Evolutionary conservation across 2,329 filamentous ascomycete species (phyloP).

Genomic region (Cercospora zeae-maydis): DNA sequence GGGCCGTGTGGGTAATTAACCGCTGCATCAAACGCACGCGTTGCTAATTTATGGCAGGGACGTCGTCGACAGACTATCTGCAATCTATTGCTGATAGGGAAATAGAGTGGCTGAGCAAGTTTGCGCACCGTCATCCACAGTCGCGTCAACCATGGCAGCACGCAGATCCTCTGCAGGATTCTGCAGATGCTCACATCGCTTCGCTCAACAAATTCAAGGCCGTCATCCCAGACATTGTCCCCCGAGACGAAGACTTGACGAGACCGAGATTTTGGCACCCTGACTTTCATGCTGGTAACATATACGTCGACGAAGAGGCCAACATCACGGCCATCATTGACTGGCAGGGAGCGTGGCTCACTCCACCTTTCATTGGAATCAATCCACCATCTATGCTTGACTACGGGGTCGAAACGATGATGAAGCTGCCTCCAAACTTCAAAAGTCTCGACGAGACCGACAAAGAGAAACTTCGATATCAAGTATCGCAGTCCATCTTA

Average conservation of each 20-base stretch:
- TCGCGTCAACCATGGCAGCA: slow-evolving; percentile 9
- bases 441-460: slow-evolving; percentile 6
- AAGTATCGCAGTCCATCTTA: slow-evolving; percentile 4
- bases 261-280: slow-evolving; percentile 40
- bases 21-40: slow-evolving; percentile 3
- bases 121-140: slow-evolving; percentile 4
- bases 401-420: slow-evolving; percentile 5
- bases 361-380: slow-evolving; percentile 5
- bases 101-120: slow-evolving; percentile 5
- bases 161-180: slow-evolving; percentile 3
- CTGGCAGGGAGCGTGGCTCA: slow-evolving; percentile 39
- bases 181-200: slow-evolving; percentile 5
- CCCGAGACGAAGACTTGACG: slow-evolving; percentile 6
- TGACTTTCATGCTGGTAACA: slow-evolving; percentile 40
- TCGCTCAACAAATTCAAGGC: slow-evolving; percentile 9
- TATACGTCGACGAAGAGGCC: slow-evolving; percentile 38
- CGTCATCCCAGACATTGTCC: slow-evolving; percentile 6
- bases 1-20: slow-evolving; percentile 28
- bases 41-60: slow-evolving; percentile 6
- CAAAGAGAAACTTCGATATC: slow-evolving; percentile 2
- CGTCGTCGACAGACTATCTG: slow-evolving; percentile 3
- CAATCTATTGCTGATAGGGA: slow-evolving; percentile 9
- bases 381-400: slow-evolving; percentile 5
- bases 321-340: slow-evolving; percentile 42
- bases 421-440: slow-evolving; percentile 7